A percentile compares a stretch with the other conserved stretches of the same genome.
Conservation (phyloP, 2,329 filamentous ascomycete species). For the Neonectria punicea region DNA sequence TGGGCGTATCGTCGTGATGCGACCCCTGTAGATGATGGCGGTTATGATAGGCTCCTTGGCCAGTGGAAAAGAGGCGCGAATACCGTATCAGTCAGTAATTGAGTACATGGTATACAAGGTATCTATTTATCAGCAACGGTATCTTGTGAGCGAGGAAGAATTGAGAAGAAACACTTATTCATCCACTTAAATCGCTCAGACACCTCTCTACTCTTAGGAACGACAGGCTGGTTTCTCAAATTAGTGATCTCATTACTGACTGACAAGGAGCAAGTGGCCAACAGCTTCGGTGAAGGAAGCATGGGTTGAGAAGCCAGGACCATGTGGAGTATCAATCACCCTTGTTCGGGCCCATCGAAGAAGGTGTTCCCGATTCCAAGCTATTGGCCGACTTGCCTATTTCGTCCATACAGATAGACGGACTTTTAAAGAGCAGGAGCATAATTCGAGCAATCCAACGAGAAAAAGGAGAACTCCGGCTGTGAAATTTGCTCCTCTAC, state of each 20-base stretch:
- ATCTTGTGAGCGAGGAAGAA: too few species aligned
- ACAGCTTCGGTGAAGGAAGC: slow-evolving; percentile 12
- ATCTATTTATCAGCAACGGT: neutral
- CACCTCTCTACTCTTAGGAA: neutral
- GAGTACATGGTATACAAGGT: neutral
- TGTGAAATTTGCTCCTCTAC: neutral
- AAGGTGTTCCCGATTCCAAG: slow-evolving; percentile 2
- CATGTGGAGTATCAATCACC: slow-evolving; percentile 15
- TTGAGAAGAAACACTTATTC: neutral
- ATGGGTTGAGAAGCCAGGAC: slow-evolving; percentile 15
- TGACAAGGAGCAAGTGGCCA: neutral
- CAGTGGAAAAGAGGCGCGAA: slow-evolving; percentile 13
- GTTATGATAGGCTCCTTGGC: slow-evolving; percentile 33
- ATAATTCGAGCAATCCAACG: neutral
- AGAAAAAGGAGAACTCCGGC: neutral
- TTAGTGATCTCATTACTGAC: neutral
- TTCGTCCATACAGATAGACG: neutral
- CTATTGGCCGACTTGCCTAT: neutral
- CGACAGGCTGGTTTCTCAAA: too few species aligned
- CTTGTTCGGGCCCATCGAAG: slow-evolving; percentile 14
- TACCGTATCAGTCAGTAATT: neutral
- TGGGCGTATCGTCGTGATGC: slow-evolving; percentile 29
- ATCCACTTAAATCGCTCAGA: neutral
- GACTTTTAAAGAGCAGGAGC: too few species aligned
- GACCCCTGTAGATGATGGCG: slow-evolving; percentile 34